phyloP scores from a whole-genome alignment of 805 yeast species.

The Kazachstania africana region DNA sequence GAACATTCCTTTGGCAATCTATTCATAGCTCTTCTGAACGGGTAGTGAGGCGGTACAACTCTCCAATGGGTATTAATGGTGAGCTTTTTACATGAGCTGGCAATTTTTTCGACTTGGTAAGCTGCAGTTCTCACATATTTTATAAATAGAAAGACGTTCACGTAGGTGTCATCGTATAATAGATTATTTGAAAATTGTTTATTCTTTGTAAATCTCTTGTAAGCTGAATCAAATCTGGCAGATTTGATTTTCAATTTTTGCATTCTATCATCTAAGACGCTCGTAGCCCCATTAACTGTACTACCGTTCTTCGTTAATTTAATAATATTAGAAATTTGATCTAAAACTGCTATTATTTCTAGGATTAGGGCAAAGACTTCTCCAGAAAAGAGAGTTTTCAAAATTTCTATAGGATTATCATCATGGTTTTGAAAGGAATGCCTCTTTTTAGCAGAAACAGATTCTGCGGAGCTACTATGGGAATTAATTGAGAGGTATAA shows the following conservation, averaged over 20 bases:
- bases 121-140: slow-evolving; percentile 33
- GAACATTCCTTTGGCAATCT: slow-evolving; percentile 33
- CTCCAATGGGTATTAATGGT: slow-evolving; percentile 26
- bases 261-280: no score
- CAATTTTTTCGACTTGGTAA: slow-evolving; percentile 22
- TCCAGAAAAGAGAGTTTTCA: slow-evolving; percentile 25
- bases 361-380: slow-evolving; percentile 21
- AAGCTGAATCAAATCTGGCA: no score
- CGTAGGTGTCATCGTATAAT: slow-evolving; percentile 26
- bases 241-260: no score
- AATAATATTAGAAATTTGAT: slow-evolving; percentile 13
- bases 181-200: slow-evolving; percentile 28
- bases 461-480: neutral
- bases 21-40: slow-evolving; percentile 30
- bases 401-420: no score
- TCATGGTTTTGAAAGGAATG: no score
- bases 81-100: slow-evolving; percentile 15
- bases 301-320: no score
- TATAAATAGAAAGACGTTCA: slow-evolving; percentile 30
- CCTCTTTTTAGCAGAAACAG: no score
- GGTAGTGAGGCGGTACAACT: slow-evolving; percentile 29
- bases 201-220: slow-evolving; percentile 28
- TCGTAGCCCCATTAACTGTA: no score
- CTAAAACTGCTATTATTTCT: slow-evolving; percentile 25
- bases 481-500: slow-evolving; percentile 3